These are phyloP conservation scores for Parasitella parasitica DNA, from an alignment of 371 early-diverging fungal species.

Conservation along the genomic window DNA sequence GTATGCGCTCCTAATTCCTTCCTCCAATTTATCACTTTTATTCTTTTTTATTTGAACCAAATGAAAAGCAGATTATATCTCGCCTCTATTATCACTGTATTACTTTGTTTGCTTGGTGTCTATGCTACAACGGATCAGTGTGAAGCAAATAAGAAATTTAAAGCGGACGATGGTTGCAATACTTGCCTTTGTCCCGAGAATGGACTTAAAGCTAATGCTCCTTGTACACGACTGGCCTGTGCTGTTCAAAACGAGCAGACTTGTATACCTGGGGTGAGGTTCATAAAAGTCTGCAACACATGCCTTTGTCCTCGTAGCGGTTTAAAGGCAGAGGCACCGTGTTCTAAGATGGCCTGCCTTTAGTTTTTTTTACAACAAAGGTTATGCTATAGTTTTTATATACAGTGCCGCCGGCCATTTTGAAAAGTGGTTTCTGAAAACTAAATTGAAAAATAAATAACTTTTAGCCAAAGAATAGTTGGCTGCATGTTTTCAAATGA, in stretches of 20 bases:
- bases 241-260: not conserved
- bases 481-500: too few species aligned
- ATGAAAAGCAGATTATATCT: not conserved
- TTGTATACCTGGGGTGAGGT: not conserved
- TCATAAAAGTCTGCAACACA: not conserved
- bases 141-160: not conserved
- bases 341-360: not conserved
- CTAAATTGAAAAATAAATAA: too few species aligned
- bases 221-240: not conserved
- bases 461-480: too few species aligned
- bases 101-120: not conserved
- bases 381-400: too few species aligned
- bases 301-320: not conserved
- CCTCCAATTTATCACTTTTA: too few species aligned
- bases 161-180: constrained; percentile 3
- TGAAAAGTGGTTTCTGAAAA: too few species aligned
- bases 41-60: not conserved
- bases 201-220: not conserved
- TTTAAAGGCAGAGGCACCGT: not conserved
- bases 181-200: not conserved
- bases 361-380: not conserved
- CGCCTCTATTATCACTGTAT: not conserved
- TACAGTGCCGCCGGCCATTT: too few species aligned
- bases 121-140: not conserved
- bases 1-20: too few species aligned